Evolutionary conservation across 2,329 filamentous ascomycete species (phyloP).

Genomic region (Monosporascus sp.): DNA sequence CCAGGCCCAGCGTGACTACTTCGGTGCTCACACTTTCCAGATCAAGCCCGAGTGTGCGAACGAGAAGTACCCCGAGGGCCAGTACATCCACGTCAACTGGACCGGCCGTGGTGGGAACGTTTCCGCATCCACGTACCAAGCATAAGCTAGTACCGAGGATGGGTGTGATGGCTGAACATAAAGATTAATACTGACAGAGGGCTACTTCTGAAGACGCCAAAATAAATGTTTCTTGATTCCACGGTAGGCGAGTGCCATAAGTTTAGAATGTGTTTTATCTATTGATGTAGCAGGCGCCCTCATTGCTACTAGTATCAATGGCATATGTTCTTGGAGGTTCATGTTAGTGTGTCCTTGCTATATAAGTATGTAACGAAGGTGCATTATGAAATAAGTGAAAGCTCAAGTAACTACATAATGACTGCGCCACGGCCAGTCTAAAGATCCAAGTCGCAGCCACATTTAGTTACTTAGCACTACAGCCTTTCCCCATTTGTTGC

Average conservation of each 20-base stretch:
- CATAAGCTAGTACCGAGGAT: conserved; percentile 46
- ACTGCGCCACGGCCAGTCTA: neutral
- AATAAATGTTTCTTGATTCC: neutral
- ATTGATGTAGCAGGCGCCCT: no score
- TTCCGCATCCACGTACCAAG: conserved; percentile 95
- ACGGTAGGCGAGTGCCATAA: no score
- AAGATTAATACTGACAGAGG: neutral
- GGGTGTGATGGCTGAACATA: neutral
- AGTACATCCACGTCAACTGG: conserved; percentile 99
- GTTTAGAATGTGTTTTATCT: no score
- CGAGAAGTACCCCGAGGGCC: conserved; percentile 74
- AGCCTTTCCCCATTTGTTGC: neutral
- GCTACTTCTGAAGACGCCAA: neutral
- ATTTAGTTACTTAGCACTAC: no score
- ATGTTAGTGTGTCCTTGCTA: no score
- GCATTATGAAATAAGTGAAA: no score
- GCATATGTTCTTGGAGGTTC: no score
- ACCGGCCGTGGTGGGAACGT: conserved; percentile 96
- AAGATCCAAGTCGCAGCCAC: neutral
- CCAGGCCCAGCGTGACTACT: conserved; percentile 99
- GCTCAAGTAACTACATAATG: no score
- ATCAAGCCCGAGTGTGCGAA: conserved; percentile 76
- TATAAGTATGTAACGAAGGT: no score
- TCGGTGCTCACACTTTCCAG: conserved; percentile 87
- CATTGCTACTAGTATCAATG: no score